Evolutionary conservation across 345 rosid species (phyloP).

Genomic region (Brassica rapa): DNA sequence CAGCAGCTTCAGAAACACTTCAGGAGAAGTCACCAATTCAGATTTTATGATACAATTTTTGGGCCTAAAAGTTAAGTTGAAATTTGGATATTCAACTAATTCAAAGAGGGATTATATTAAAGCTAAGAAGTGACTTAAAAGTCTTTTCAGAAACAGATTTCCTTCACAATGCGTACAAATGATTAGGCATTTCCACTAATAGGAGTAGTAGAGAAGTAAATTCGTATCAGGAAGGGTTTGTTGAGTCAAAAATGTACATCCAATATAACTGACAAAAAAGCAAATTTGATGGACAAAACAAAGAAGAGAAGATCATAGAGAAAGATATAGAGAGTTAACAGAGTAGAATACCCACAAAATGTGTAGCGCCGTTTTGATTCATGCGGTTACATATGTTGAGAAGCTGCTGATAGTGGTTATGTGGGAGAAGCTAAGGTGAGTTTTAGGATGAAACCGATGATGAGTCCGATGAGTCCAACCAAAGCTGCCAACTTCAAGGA

Average conservation of each 20-base stretch:
- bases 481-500: slow-evolving; percentile 69
- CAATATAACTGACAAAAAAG: slow-evolving; percentile 14
- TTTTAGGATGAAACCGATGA: slow-evolving; percentile 78
- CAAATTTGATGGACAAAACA: slow-evolving; percentile 26
- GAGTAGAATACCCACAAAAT: neutral
- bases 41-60: neutral
- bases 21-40: neutral
- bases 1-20: neutral
- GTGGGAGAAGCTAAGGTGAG: slow-evolving; percentile 50
- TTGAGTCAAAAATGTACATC: slow-evolving; percentile 39
- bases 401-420: slow-evolving; percentile 23
- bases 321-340: slow-evolving; percentile 1
- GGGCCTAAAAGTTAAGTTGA: neutral
- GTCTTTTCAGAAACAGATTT: neutral
- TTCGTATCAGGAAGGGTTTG: neutral
- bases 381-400: slow-evolving; percentile 1
- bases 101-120: neutral
- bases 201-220: neutral
- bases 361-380: neutral
- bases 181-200: too few relatives aligned
- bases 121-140: neutral
- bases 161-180: slow-evolving; percentile 10
- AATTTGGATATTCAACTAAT: neutral
- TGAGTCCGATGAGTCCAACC: slow-evolving; percentile 78
- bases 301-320: slow-evolving; percentile 1